Evolutionary conservation across 441 rosid species (phyloP).

Genomic region (Euphorbia celastroides): DNA sequence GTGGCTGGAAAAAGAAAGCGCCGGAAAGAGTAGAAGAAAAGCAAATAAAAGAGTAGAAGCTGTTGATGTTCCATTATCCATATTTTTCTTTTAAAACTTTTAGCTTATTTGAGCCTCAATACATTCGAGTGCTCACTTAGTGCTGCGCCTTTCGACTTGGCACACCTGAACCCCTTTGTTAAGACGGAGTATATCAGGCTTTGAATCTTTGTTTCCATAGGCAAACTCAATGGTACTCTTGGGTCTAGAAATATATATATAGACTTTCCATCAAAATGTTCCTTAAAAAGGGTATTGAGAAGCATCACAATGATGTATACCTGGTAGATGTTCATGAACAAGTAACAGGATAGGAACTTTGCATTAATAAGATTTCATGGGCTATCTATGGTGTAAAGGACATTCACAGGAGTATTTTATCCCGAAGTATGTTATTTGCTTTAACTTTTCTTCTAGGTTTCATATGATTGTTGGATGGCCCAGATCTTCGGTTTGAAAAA

Average conservation of each 20-base stretch:
- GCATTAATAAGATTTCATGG: neutral
- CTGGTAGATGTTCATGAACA: conserved; percentile 1
- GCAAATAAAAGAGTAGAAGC: too few relatives aligned
- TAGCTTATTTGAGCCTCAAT: too few relatives aligned
- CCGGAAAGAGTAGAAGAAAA: too few relatives aligned
- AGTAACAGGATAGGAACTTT: neutral
- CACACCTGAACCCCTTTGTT: too few relatives aligned
- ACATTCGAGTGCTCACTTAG: too few relatives aligned
- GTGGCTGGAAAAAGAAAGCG: too few relatives aligned
- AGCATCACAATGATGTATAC: neutral
- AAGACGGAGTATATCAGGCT: neutral
- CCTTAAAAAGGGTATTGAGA: neutral
- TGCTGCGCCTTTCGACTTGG: too few relatives aligned
- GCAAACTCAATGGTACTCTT: neutral
- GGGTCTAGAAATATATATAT: neutral
- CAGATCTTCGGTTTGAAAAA: neutral
- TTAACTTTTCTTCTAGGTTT: neutral
- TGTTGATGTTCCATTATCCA: too few relatives aligned
- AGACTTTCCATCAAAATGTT: neutral
- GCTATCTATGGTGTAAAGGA: neutral
- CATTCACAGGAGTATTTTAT: neutral
- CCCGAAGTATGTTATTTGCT: neutral
- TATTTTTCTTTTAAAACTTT: too few relatives aligned
- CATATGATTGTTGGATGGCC: neutral
- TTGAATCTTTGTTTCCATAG: neutral